Percentiles rank a stretch among this genome's conserved stretches.
These are phyloP conservation scores for Monosporascus sp. DNA, from an alignment of 2,329 filamentous ascomycete species.

Conservation along the genomic window DNA sequence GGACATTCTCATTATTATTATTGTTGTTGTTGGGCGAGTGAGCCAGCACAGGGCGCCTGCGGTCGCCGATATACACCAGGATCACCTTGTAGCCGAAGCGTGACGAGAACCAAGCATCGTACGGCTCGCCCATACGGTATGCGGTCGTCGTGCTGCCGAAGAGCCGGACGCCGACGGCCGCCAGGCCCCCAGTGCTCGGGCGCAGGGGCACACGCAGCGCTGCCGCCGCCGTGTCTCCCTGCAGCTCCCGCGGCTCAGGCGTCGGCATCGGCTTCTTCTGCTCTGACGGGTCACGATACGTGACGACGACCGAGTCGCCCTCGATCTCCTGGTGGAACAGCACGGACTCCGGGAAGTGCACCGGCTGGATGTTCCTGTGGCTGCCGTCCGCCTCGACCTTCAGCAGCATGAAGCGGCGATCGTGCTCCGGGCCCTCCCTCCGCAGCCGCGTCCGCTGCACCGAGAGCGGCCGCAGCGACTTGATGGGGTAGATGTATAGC, in stretches of 20 bases:
- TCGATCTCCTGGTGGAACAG: constrained; percentile 59
- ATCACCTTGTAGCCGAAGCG: constrained; percentile 59
- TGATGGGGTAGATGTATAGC: constrained; percentile 72
- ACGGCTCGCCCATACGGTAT: constrained; percentile 58
- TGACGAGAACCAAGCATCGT: constrained; percentile 62
- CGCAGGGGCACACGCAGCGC: constrained; percentile 52
- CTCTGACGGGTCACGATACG: constrained; percentile 34
- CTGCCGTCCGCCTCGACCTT: constrained; percentile 36
- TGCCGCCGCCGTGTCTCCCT: constrained; percentile 14
- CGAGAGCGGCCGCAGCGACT: constrained; percentile 60
- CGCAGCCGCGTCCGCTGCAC: constrained; percentile 51
- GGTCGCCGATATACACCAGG: constrained; percentile 61
- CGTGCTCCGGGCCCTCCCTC: constrained; percentile 58
- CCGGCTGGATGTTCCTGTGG: constrained; percentile 48
- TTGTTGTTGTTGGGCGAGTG: constrained; percentile 37
- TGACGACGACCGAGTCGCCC: constrained; percentile 34
- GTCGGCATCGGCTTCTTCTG: constrained; percentile 33
- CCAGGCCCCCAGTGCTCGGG: constrained; percentile 43
- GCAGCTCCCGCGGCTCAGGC: constrained; percentile 18
- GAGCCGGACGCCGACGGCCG: constrained; percentile 49
- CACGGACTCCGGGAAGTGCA: constrained; percentile 52
- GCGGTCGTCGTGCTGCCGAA: constrained; percentile 53
- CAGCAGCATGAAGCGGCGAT: constrained; percentile 68
- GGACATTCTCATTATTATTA: constrained; percentile 30
- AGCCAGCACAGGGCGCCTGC: constrained; percentile 57